Evolutionary conservation across 768 basidiomycete genomes (phyloP).

Genomic region (Cubamyces sp.): DNA sequence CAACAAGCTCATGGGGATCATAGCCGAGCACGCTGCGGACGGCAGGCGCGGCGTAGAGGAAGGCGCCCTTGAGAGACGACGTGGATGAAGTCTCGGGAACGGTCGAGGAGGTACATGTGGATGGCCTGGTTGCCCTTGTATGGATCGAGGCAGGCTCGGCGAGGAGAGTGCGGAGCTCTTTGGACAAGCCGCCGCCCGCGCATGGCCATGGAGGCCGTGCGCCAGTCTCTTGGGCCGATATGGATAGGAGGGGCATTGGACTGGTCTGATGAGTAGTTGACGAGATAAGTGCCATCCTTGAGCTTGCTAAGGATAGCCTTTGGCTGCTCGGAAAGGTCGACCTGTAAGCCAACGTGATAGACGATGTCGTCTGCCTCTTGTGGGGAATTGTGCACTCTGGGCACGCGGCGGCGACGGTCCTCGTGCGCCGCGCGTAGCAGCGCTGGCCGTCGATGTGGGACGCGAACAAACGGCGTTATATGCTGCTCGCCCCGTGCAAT

Average conservation of each 20-base stretch:
- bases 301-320: slow-evolving; percentile 81
- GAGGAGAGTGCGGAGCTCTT: slow-evolving; percentile 54
- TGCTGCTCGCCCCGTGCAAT: too few relatives aligned
- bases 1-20: slow-evolving; percentile 81
- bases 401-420: too few relatives aligned
- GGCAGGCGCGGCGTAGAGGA: slow-evolving; percentile 90
- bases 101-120: slow-evolving; percentile 62
- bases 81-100: slow-evolving; percentile 79
- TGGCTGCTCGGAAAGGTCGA: slow-evolving; percentile 88
- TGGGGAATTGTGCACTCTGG: slow-evolving; percentile 40
- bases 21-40: slow-evolving; percentile 83
- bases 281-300: slow-evolving; percentile 76
- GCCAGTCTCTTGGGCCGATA: slow-evolving; percentile 37
- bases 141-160: slow-evolving; percentile 40
- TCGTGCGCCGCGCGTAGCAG: too few relatives aligned
- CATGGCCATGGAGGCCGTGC: slow-evolving; percentile 33
- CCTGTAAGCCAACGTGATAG: slow-evolving; percentile 95
- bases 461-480: too few relatives aligned
- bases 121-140: slow-evolving; percentile 50
- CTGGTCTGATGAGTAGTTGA: slow-evolving; percentile 55
- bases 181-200: slow-evolving; percentile 54
- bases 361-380: slow-evolving; percentile 72
- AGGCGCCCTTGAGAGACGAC: slow-evolving; percentile 92
- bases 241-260: slow-evolving; percentile 21
- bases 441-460: too few relatives aligned